These are phyloP conservation scores for Phytopythium boreale DNA, from an alignment of 352 stramenopile genomes.

Conservation along the genomic window DNA sequence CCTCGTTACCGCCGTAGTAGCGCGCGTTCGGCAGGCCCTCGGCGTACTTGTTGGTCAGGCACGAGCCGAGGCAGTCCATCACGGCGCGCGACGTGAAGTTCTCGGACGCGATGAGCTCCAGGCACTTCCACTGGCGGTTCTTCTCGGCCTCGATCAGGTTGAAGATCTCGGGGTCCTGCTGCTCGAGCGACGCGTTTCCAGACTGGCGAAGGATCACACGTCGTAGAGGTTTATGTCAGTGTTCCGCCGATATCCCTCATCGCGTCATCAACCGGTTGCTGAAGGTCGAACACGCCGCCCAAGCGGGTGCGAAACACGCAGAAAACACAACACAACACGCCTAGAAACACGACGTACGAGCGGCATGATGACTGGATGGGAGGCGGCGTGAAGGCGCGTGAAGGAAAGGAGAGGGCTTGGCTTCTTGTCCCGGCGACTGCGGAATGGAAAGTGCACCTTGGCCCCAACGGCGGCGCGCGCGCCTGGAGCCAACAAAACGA, in stretches of 20 bases:
- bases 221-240: neutral
- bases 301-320: neutral
- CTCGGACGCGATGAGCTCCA: slow-evolving; percentile 99
- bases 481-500: neutral
- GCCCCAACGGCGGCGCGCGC: neutral
- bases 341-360: slow-evolving; percentile 33
- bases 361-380: slow-evolving; percentile 32
- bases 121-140: slow-evolving; percentile 95
- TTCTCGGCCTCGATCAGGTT: slow-evolving; percentile 99
- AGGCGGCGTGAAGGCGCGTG: neutral
- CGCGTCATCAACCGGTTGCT: neutral
- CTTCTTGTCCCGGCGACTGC: slow-evolving; percentile 9
- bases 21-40: slow-evolving; percentile 94
- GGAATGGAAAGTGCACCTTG: slow-evolving; percentile 15
- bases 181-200: slow-evolving; percentile 79
- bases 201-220: slow-evolving; percentile 27
- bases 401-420: slow-evolving; percentile 2
- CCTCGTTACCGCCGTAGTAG: slow-evolving; percentile 99
- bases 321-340: neutral
- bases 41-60: slow-evolving; percentile 99
- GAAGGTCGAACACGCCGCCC: neutral
- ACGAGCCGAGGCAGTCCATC: slow-evolving; percentile 98
- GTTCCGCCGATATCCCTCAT: neutral
- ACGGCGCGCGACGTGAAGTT: slow-evolving; percentile 99
- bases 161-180: slow-evolving; percentile 97